Conservation (phyloP, 2,329 filamentous ascomycete species). For the Aspergillus fumigatus region DNA sequence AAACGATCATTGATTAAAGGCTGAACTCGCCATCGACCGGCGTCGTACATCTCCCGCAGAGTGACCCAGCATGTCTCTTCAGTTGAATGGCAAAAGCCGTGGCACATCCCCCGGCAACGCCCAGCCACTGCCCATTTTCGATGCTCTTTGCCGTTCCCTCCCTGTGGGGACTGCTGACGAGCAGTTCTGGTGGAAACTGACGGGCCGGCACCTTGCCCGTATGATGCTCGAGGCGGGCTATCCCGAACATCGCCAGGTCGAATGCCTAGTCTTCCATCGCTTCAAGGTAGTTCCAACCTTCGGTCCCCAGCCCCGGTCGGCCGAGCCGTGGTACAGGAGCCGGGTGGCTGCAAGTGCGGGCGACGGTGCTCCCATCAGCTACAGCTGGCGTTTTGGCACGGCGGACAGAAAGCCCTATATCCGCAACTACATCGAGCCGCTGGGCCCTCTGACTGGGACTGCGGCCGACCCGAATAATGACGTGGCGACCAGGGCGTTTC, state of each 20-base stretch:
- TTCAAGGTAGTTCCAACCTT: slow-evolving; percentile 1
- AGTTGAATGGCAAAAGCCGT: too few relatives aligned
- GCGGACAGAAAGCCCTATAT: slow-evolving; percentile 1
- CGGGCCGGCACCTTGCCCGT: slow-evolving; percentile 1
- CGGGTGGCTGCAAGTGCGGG: neutral
- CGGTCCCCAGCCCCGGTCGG: neutral
- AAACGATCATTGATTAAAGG: too few relatives aligned
- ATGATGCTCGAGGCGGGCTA: slow-evolving; percentile 6
- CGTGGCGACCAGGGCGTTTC: neutral
- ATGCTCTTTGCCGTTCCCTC: slow-evolving; percentile 3
- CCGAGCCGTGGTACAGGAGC: neutral
- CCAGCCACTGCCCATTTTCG: slow-evolving; percentile 3
- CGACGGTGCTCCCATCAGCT: slow-evolving; percentile 4
- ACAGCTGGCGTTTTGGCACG: slow-evolving; percentile 4
- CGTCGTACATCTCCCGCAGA: too few relatives aligned
- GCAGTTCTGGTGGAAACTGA: slow-evolving; percentile 4
- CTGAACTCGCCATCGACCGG: too few relatives aligned
- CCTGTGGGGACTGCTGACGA: neutral
- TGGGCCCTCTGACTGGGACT: slow-evolving; percentile 2
- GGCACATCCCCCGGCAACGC: neutral
- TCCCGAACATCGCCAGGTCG: slow-evolving; percentile 3
- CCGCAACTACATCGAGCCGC: slow-evolving; percentile 5
- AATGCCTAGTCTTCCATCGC: slow-evolving; percentile 2
- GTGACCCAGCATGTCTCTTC: too few relatives aligned
- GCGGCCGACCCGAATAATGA: slow-evolving; percentile 3